A percentile compares a stretch with the other conserved stretches of the same genome.
Conservation (phyloP, 352 stramenopile species). For the Peronospora destructor region DNA sequence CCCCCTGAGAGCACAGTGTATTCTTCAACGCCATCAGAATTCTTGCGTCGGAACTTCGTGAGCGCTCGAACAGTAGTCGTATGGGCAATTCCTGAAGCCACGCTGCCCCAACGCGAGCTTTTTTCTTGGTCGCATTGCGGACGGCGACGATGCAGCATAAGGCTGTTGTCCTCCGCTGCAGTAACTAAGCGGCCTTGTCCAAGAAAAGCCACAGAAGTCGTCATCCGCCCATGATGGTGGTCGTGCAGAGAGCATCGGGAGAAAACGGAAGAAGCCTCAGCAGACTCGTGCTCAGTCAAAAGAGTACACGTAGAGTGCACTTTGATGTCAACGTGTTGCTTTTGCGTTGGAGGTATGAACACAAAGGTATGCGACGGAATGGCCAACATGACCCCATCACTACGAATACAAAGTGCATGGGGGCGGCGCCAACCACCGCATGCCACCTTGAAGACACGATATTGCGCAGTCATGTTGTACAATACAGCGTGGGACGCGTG, state of each 20-base stretch:
- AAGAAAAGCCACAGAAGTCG: conserved; percentile 50
- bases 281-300: conserved; percentile 2
- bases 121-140: conserved; percentile 3
- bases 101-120: conserved; percentile 29
- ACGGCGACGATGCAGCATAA: conserved; percentile 57
- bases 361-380: conserved; percentile 56
- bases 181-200: conserved; percentile 46
- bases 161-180: conserved; percentile 72
- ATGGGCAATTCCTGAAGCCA: conserved; percentile 60
- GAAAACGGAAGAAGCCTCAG: conserved; percentile 13
- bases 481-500: conserved; percentile 64
- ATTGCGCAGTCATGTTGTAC: conserved; percentile 65
- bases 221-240: conserved; percentile 70
- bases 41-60: conserved; percentile 33
- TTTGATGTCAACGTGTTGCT: conserved; percentile 47
- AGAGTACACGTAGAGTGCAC: conserved; percentile 49
- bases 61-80: conserved; percentile 77
- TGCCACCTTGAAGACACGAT: conserved; percentile 68
- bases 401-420: conserved; percentile 39
- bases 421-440: conserved; percentile 81
- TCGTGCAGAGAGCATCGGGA: conserved; percentile 48
- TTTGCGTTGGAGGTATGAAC: conserved; percentile 54
- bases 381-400: conserved; percentile 11
- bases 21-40: conserved; percentile 11
- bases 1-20: conserved; percentile 65